Conservation (phyloP, 768 basidiomycete genomes). For the Lentinula boryana region DNA sequence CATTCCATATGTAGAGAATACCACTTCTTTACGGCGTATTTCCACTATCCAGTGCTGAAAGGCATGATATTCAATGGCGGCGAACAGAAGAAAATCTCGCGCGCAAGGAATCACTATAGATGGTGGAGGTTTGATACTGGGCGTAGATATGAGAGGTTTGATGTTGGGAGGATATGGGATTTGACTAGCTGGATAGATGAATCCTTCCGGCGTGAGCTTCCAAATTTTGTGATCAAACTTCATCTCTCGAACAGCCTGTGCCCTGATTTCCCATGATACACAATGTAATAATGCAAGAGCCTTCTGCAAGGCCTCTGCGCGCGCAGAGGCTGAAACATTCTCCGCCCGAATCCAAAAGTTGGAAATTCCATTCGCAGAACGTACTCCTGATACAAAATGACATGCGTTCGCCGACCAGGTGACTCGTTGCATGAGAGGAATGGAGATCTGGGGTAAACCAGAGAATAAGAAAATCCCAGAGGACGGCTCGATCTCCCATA, state of each 20-base stretch:
- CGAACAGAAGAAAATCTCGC: constrained; percentile 19
- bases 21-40: constrained; percentile 7
- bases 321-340: constrained; percentile 11
- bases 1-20: constrained; percentile 15
- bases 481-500: constrained; percentile 22
- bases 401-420: constrained; percentile 17
- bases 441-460: constrained; percentile 18
- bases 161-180: neutral
- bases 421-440: constrained; percentile 17
- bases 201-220: constrained; percentile 10
- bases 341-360: constrained; percentile 22
- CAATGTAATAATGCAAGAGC: constrained; percentile 1
- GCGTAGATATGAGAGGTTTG: neutral
- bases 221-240: constrained; percentile 4
- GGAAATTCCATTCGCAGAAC: constrained; percentile 13
- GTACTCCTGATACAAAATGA: constrained; percentile 21
- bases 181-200: constrained; percentile 2
- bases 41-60: constrained; percentile 17
- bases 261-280: constrained; percentile 2
- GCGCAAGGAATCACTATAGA: constrained; percentile 8
- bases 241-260: neutral
- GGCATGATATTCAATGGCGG: constrained; percentile 17
- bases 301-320: constrained; percentile 14
- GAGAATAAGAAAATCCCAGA: constrained; percentile 17
- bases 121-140: neutral